These are phyloP conservation scores for Euphrasia confusa DNA, from an alignment of 257 asterid species.

Conservation along the genomic window DNA sequence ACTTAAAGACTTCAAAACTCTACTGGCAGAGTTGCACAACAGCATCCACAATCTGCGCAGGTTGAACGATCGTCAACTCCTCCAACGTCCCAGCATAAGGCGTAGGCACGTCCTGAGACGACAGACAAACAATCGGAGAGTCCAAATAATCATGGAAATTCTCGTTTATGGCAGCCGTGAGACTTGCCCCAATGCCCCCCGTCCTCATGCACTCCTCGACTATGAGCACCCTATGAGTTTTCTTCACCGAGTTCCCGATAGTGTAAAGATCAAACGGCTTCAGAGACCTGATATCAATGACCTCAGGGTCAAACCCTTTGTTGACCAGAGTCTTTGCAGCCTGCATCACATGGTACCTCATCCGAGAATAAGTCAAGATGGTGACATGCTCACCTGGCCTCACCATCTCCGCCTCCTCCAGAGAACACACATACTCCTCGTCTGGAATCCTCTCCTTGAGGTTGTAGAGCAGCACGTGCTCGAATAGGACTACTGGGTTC, in stretches of 20 bases:
- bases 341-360: slow-evolving; percentile 94
- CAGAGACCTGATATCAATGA: slow-evolving; percentile 77
- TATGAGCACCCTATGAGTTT: slow-evolving; percentile 67
- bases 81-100: slow-evolving; percentile 78
- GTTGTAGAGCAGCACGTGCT: slow-evolving; percentile 76
- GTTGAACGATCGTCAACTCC: slow-evolving; percentile 81
- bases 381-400: slow-evolving; percentile 76
- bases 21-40: slow-evolving; percentile 78
- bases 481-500: slow-evolving; percentile 74
- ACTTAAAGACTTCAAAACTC: neutral
- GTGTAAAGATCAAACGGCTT: slow-evolving; percentile 78
- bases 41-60: slow-evolving; percentile 72
- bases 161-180: slow-evolving; percentile 69
- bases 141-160: slow-evolving; percentile 75
- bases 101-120: slow-evolving; percentile 85
- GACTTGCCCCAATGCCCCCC: slow-evolving; percentile 82
- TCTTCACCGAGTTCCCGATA: slow-evolving; percentile 73
- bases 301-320: slow-evolving; percentile 78
- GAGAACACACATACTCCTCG: slow-evolving; percentile 56
- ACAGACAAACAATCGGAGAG: slow-evolving; percentile 66
- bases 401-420: slow-evolving; percentile 89
- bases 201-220: slow-evolving; percentile 94
- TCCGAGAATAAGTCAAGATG: slow-evolving; percentile 66
- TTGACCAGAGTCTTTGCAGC: slow-evolving; percentile 71
- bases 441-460: slow-evolving; percentile 80